Evolutionary conservation across 1,284 basidiomycete genomes (phyloP), one percentile per base, ranked within the genome.

Genomic region (Ustilago tritici): DNA sequence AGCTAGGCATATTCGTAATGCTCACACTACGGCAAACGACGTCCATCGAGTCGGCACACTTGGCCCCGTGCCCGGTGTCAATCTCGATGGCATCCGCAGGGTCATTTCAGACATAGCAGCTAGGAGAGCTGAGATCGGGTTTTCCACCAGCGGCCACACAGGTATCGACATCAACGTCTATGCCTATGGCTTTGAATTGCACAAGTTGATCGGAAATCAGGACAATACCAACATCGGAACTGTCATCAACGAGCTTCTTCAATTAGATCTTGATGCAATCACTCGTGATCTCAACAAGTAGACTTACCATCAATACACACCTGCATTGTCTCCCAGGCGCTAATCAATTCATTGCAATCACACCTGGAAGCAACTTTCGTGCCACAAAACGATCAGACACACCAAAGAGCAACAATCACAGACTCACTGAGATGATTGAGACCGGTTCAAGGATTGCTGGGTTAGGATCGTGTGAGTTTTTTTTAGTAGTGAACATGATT

Each of bases 91-190:
- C 23, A 70, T 78, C 36, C 58, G 80, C 2, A 60, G 61, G 7
- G 70, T 65, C 32, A 74, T 82, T 52, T 77, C 78, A 19, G 72
- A 79, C 41, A 64, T 78, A 35, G 70, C 70, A 14, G 73, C 76
- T 9, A 63, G 85, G 31, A 65, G 87, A 35, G 87, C 87, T 28
- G 86, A 87, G 57, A 66, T 87, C 28, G 87, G 87, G 0, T 87
- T 87, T 85, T 83, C 81, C 5, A 87, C 86, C 0, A 78, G 82
- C n/a, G 87, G 87, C 0, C 87, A 87, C 61, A 85, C 84, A 19
- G 87, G 85, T n/a, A 83, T 87, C 38, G 87, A 87, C 61, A 86
- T 88, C 50, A 86, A 87, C 40, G 80, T 88, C 3, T 87, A 87
- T 58, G 85, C 84, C 32, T 77, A 83, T 31, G 86, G 86, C 1